Base-by-base conservation (phyloP, 2,329 filamentous ascomycete genomes). In the Alternaria metachromatica region DNA sequence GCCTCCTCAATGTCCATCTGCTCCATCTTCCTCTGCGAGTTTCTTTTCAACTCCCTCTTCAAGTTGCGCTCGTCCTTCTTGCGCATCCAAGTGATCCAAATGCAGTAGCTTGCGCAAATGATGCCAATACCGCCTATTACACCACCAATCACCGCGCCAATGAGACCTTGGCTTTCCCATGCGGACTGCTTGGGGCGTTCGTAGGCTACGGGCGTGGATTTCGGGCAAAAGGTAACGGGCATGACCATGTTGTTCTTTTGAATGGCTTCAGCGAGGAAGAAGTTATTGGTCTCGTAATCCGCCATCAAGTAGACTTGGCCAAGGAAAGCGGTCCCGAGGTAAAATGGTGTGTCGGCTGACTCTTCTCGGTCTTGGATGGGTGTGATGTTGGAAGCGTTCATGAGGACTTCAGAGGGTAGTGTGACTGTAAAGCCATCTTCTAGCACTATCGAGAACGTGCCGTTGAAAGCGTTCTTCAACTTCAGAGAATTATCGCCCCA, bases 221-320 rank as follows among this genome's bases (percentile, higher is more conserved):
- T 76, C 2, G 81, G 78, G 57, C 82, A 84, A 62, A 81, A 81
- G 1, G 82, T 75, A 2, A 71, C 66, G 6, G 82, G 81, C 74
- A 80, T 80, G 62, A 83, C 80, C 64, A 78, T 79, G 55, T 78
- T 79, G 60, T 79, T 78, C 46, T 80, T 77, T 51, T 77, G 76
- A 7, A 81, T 67, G 3, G 79, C 82, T 28, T 76, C 65, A 2
- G 82, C 81, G 55, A 84, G 79, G 68, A 78, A 81, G 72, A 84
- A 83, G 59, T 64, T 64, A 51, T 74, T 69, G 3, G 74, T 65
- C 50, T 82, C 81, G 67, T 78, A 83, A 67, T 83, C 80, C 46
- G 79, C 76, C 74, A 82, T 82, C 30, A 84, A 76, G 67, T 83
- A 84, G 59, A 83, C 74, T 62, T 82, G 79, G 13, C 72, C 75